Evolutionary conservation across 2,329 filamentous ascomycete genomes (phyloP), one percentile per base, ranked within the genome.

Genomic region (Pseudogymnoascus verrucosus): DNA sequence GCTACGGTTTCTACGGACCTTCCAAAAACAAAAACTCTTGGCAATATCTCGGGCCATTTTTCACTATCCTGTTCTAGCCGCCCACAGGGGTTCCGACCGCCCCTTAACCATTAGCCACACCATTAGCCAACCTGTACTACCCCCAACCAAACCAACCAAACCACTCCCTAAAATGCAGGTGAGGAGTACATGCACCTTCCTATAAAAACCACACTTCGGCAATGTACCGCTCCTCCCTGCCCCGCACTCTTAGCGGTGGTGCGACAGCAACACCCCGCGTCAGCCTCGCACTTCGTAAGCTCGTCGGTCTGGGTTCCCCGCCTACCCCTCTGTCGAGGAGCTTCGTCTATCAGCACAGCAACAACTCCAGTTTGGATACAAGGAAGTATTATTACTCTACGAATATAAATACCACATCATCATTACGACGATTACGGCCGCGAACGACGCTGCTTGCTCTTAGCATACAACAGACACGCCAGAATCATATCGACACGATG

Each of bases 401-500:
- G 26, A 40, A 12, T 34, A 34, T 10, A 31, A 28, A 26, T 61
- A 26, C 12, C n/a, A 19, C 19, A 19, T 19, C 51, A 19, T 14
- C 28, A 0, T 4, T n/a, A 57, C 51, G 16, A 57, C 51, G 51
- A 34, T 31, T 34, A 23, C 60, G 39, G 26, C 39, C 39, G 26
- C 39, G 21, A 31, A 51, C 21, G 12, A 61, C 19, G 6, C 44
- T 28, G 44, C 44, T 34, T 26, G 4, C 5, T 14, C 16, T 36
- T 28, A 26, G 26, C 19, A 8, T 12, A 34, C 28, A 34, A 57
- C 51, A 57, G 8, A 34, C 2, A 5, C 28, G 7, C 2, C 51
- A 8, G 7, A 19, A 60, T 4, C 19, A 14, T 16, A 63, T 23
- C 31, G 37, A 8, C 26, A 34, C 51, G 59, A 87, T 88, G 83